These are phyloP conservation scores for Rhizopus microsporus DNA, from an alignment of 371 early-diverging fungal species.

Conservation along the genomic window DNA sequence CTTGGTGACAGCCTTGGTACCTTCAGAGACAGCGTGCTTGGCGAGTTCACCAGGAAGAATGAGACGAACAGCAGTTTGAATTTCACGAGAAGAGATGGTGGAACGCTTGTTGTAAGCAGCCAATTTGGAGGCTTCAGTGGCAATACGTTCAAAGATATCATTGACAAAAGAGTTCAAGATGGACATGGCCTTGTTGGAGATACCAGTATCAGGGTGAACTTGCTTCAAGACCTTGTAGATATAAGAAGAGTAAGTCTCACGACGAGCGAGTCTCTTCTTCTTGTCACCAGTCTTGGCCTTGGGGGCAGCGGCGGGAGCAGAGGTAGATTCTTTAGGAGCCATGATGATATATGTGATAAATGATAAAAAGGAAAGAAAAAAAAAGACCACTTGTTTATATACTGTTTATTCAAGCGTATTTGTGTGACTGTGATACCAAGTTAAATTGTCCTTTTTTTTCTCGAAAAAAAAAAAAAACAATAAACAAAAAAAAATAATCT, in stretches of 20 bases:
- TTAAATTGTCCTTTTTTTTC: not conserved
- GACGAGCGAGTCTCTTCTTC: conserved; percentile 67
- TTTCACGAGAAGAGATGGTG: conserved; percentile 94
- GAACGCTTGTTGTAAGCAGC: conserved; percentile 93
- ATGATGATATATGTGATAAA: not conserved
- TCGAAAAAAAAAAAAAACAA: not conserved
- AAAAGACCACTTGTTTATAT: not conserved
- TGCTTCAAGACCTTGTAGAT: conserved; percentile 97
- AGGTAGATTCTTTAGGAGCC: not conserved
- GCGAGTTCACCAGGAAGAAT: conserved; percentile 95
- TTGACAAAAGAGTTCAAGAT: conserved; percentile 98
- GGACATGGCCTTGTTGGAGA: conserved; percentile 98
- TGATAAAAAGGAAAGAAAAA: not conserved
- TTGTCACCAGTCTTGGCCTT: conserved; percentile 41
- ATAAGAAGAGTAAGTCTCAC: conserved; percentile 94
- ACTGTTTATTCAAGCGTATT: not conserved
- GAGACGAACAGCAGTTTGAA: conserved; percentile 93
- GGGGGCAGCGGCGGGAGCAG: conserved; percentile 6
- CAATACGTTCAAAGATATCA: conserved; percentile 96
- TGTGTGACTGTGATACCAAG: not conserved
- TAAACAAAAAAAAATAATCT: not conserved
- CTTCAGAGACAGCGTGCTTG: conserved; percentile 97
- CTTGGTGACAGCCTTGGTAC: conserved; percentile 97
- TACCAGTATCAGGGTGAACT: conserved; percentile 97
- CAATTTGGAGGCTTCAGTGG: conserved; percentile 86